phyloP scores from a whole-genome alignment of 2,329 filamentous ascomycete genomes.

The Aspergillus quadricinctus region DNA sequence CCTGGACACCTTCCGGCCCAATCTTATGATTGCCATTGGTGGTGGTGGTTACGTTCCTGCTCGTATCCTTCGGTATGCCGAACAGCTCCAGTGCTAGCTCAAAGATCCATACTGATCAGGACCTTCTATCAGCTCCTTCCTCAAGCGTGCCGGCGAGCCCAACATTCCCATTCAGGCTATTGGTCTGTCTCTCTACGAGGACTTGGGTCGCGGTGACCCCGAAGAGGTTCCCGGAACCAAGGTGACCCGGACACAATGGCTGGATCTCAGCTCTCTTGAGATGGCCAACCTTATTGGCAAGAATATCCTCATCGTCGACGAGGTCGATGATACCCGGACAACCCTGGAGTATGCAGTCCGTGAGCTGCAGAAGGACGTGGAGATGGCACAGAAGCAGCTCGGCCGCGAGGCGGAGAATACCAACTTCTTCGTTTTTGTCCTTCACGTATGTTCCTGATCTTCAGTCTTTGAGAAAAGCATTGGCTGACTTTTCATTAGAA shows the following conservation, averaged over 20 bases:
- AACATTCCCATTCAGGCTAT: slow-evolving; percentile 99
- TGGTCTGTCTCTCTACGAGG: slow-evolving; percentile 93
- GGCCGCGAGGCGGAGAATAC: slow-evolving; percentile 69
- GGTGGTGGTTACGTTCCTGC: slow-evolving; percentile 96
- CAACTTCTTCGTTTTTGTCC: slow-evolving; percentile 88
- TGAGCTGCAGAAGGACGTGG: slow-evolving; percentile 92
- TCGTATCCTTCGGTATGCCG: slow-evolving; percentile 73
- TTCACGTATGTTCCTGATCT: slow-evolving; percentile 64
- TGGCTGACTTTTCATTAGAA: slow-evolving; percentile 55
- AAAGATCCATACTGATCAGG: slow-evolving; percentile 3
- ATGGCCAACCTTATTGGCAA: slow-evolving; percentile 89
- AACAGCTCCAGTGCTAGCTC: background rate
- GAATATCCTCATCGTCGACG: slow-evolving; percentile 86
- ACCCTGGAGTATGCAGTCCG: slow-evolving; percentile 91
- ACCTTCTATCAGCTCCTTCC: slow-evolving; percentile 63
- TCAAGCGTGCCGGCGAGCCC: slow-evolving; percentile 77
- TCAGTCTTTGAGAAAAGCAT: background rate
- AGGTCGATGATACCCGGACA: slow-evolving; percentile 92
- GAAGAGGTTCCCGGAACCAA: slow-evolving; percentile 83
- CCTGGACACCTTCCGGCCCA: slow-evolving; percentile 79
- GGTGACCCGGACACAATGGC: slow-evolving; percentile 97
- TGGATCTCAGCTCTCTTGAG: slow-evolving; percentile 80
- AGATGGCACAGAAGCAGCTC: slow-evolving; percentile 68
- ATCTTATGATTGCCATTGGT: slow-evolving; percentile 97
- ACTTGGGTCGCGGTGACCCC: slow-evolving; percentile 59